A percentile compares a stretch with the other conserved stretches of the same genome.
These are phyloP conservation scores for Trametes versicolor DNA, from an alignment of 1,284 basidiomycete species.

Conservation along the genomic window DNA sequence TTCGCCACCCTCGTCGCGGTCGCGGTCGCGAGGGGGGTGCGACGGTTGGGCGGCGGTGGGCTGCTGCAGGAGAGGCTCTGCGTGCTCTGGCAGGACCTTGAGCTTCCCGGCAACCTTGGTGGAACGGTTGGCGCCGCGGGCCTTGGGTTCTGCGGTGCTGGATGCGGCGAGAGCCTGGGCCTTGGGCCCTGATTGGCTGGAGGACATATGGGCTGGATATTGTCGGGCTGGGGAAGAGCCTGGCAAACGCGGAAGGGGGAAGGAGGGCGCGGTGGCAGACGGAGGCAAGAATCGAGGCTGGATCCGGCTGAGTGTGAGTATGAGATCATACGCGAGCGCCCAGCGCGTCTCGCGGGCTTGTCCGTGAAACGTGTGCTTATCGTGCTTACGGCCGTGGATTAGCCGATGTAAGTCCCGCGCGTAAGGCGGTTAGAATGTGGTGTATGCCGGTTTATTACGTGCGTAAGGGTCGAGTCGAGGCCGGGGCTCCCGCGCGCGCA, in stretches of 20 bases:
- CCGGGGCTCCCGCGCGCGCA: conserved; percentile 19
- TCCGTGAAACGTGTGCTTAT: conserved; percentile 21
- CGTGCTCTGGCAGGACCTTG: conserved; percentile 94
- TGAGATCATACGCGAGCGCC: conserved; percentile 18
- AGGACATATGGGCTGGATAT: conserved; percentile 29
- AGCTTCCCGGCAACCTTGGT: conserved; percentile 90
- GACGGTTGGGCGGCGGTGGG: conserved; percentile 41
- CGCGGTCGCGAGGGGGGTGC: conserved; percentile 41
- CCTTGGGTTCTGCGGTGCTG: conserved; percentile 54
- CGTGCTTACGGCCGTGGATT: conserved; percentile 10
- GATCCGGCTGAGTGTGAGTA: conserved; percentile 6
- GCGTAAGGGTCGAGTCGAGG: conserved; percentile 7
- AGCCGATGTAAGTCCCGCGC: conserved; percentile 8
- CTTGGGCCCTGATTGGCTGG: conserved; percentile 35
- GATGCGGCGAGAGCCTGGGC: conserved; percentile 16
- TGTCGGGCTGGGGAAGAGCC: not conserved
- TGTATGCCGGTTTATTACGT: conserved; percentile 28
- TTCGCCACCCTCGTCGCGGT: conserved; percentile 53
- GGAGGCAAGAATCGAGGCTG: conserved; percentile 3
- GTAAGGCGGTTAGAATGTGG: conserved; percentile 9
- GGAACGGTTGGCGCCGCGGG: conserved; percentile 81
- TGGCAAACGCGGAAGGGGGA: not conserved
- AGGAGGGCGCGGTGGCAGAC: not conserved
- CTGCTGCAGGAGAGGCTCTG: conserved; percentile 59
- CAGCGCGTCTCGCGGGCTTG: conserved; percentile 16